Evolutionary conservation across 2,329 filamentous ascomycete species (phyloP), one percentile per base, ranked within the genome.

Genomic region (Colletotrichum sp.): DNA sequence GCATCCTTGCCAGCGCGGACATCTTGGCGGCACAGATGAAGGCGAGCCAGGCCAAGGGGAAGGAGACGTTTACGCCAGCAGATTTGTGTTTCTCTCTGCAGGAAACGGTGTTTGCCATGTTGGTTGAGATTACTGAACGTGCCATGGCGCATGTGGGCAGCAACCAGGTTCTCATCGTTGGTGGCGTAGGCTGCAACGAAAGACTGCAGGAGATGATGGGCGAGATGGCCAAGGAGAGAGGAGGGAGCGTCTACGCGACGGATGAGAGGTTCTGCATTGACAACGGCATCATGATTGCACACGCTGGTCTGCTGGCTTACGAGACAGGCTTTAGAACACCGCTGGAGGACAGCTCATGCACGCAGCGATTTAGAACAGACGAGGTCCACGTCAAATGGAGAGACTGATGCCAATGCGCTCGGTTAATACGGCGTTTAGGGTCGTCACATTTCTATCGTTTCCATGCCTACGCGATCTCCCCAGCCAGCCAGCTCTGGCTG

Each of bases 231-330:
- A 89, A 89, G 60, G 96, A 98, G 84, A 89, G 97, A 49, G 95
- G 96, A 69, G 97, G 97, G 6, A 96, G 92, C 81, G 95, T 99
- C 5, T 98, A 95, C 86, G 96, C 97, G 28, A 99, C 96, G 0
- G 97, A 99, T 83, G 97, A 99, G 88, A 90, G 97, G 62, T 99
- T 98, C 84, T 99, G 97, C 84, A 99, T 99, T 80, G 97, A 99
- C 85, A 99, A 99, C 81, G 97, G 97, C 65, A 99, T 99, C 83
- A 99, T 99, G 97, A 99, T 99, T 87, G 97, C 97, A 2, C 96
- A 99, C 84, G 97, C 97, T 3, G 97, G 97, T 3, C 86, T 99
- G 80, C 84, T 98, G 81, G 96, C 96, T 2, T 97, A 94, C 83
- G 89, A 93, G 84, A 96, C 93, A 18, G 96, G 96, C 2, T 96